A percentile compares a stretch with the other conserved stretches of the same genome.
phyloP scores from a whole-genome alignment of 768 basidiomycete genomes.

The Rhodotorula graminis region DNA sequence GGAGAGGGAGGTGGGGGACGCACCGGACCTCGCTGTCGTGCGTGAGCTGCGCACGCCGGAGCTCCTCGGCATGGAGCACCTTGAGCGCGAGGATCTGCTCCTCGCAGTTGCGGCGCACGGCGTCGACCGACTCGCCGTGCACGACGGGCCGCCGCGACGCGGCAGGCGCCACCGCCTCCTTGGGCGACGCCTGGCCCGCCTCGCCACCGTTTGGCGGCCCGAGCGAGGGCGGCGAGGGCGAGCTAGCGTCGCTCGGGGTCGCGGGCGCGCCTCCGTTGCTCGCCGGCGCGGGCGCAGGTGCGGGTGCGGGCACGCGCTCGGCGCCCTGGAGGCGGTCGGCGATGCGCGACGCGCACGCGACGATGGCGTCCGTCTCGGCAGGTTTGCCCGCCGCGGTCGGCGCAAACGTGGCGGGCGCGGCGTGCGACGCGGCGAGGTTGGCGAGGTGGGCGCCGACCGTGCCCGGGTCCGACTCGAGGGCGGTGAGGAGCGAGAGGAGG shows the following conservation, averaged over 20 bases:
- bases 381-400: constrained; percentile 17
- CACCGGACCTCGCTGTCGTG: constrained; percentile 40
- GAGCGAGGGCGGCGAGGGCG: too few species aligned
- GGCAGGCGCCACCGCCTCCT: too few species aligned
- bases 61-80: constrained; percentile 32
- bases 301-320: constrained; percentile 2
- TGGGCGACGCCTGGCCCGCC: neutral
- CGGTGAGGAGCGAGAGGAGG: constrained; percentile 38
- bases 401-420: constrained; percentile 28
- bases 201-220: too few species aligned
- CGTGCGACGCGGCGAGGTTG: constrained; percentile 29
- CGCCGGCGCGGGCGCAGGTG: neutral
- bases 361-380: constrained; percentile 39
- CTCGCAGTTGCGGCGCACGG: constrained; percentile 25
- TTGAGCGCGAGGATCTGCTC: constrained; percentile 35
- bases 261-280: neutral
- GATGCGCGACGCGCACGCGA: constrained; percentile 33
- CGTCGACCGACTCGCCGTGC: constrained; percentile 23
- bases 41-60: constrained; percentile 28
- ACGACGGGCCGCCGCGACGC: constrained; percentile 10
- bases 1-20: neutral
- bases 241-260: too few species aligned
- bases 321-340: constrained; percentile 28
- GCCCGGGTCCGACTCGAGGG: constrained; percentile 44
- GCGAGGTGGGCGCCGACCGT: constrained; percentile 39